Evolutionary conservation across 441 rosid genomes (phyloP).

Genomic region (Gossypium schwendimanii): DNA sequence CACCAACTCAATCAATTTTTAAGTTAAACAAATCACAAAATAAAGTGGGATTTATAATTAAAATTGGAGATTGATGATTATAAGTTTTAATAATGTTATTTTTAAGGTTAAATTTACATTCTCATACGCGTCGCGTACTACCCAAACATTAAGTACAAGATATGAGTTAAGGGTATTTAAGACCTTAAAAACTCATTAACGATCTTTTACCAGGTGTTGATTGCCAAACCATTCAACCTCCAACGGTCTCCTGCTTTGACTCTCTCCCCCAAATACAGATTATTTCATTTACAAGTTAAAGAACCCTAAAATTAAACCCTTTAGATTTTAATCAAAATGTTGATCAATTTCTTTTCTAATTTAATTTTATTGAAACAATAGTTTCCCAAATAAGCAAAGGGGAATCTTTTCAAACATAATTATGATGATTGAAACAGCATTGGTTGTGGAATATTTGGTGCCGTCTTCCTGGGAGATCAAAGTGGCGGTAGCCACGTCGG

Average conservation of each 20-base stretch:
- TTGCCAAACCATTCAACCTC: not conserved
- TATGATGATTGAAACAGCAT: conserved; percentile 18
- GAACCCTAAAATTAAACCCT: conserved; percentile 2
- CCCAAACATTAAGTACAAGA: no score
- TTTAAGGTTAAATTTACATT: no score
- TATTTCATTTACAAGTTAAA: not conserved
- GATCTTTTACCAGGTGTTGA: not conserved
- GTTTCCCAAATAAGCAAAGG: not conserved
- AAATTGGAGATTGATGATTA: no score
- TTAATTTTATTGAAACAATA: not conserved
- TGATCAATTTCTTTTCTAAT: not conserved
- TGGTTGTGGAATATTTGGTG: conserved; percentile 44
- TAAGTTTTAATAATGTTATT: no score
- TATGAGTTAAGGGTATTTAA: not conserved
- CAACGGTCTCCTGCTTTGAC: conserved; percentile 14
- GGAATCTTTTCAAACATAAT: not conserved
- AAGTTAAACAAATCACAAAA: no score
- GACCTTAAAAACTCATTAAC: not conserved
- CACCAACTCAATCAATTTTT: no score
- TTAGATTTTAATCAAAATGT: not conserved
- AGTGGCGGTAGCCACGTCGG: conserved; percentile 61
- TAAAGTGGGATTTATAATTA: no score
- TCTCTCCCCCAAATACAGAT: not conserved
- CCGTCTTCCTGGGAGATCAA: conserved; percentile 92
- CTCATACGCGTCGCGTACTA: no score